Percentiles rank a stretch among this genome's conserved stretches.
Evolutionary conservation across 2,329 filamentous ascomycete species (phyloP).

Genomic region (Aspergillus novoparasiticus): DNA sequence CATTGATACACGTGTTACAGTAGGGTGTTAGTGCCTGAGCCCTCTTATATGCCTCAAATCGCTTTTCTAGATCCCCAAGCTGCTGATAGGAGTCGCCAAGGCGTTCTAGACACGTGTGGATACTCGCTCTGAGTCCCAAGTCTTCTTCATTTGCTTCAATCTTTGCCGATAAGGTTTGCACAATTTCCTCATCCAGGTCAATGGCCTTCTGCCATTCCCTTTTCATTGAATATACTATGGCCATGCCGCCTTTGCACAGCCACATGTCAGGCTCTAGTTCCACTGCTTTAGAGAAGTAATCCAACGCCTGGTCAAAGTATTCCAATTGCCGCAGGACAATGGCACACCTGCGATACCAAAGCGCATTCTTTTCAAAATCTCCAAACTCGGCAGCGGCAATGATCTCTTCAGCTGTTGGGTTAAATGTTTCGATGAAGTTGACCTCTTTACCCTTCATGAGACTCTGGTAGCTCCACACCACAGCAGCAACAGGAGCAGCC

Average conservation of each 20-base stretch:
- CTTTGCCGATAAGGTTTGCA: constrained; percentile 16
- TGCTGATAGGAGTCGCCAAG: constrained; percentile 3
- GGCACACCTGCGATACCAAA: constrained; percentile 8
- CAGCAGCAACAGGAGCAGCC: not conserved
- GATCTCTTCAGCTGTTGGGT: constrained; percentile 2
- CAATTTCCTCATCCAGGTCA: constrained; percentile 21
- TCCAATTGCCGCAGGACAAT: constrained; percentile 2
- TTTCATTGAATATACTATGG: not conserved
- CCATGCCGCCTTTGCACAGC: constrained; percentile 1
- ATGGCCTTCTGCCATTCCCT: constrained; percentile 17
- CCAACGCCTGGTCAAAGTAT: constrained; percentile 3
- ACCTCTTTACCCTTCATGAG: constrained; percentile 1
- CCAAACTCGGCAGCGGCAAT: constrained; percentile 10
- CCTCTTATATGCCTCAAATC: not conserved
- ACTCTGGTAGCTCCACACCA: constrained; percentile 6
- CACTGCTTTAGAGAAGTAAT: constrained; percentile 3
- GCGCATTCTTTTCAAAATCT: not conserved
- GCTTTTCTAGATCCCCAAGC: constrained; percentile 3
- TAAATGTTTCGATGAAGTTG: not conserved
- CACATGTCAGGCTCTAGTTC: constrained; percentile 5
- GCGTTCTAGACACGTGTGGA: not conserved
- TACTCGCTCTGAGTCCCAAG: not conserved
- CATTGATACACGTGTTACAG: constrained; percentile 5
- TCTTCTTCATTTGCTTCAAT: constrained; percentile 13
- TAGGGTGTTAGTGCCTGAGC: not conserved